These are phyloP conservation scores for Eurotiales sp. DNA, from an alignment of 2,329 filamentous ascomycete species.

Conservation along the genomic window DNA sequence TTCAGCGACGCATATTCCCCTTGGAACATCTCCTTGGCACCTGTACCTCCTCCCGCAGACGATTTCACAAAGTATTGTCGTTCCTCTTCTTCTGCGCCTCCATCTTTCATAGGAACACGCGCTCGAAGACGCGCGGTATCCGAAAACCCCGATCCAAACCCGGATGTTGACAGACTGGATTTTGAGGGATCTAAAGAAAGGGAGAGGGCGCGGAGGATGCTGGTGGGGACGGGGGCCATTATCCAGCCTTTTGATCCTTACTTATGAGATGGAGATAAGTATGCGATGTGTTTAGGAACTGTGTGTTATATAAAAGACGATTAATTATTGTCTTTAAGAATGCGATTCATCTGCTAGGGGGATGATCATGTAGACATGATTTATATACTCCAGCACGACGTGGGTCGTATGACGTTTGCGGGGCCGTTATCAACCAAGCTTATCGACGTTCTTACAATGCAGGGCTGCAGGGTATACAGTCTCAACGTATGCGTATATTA, in stretches of 20 bases:
- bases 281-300: not conserved
- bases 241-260: not conserved
- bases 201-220: conserved; percentile 37
- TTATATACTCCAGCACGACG: conserved; percentile 7
- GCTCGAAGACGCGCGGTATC: too few relatives aligned
- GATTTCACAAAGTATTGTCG: conserved; percentile 41
- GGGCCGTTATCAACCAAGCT: not conserved
- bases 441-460: not conserved
- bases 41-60: too few relatives aligned
- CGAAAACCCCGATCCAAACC: too few relatives aligned
- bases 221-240: conserved; percentile 29
- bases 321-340: not conserved
- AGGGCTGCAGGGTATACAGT: not conserved
- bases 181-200: conserved; percentile 31
- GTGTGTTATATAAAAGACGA: too few relatives aligned
- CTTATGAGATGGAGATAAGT: not conserved
- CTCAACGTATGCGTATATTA: conserved; percentile 1
- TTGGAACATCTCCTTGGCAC: conserved; percentile 40
- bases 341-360: too few relatives aligned
- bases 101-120: conserved; percentile 19
- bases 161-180: conserved; percentile 33
- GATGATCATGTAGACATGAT: conserved; percentile 13
- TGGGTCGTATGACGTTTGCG: conserved; percentile 20
- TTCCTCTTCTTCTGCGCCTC: conserved; percentile 23
- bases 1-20: conserved; percentile 83